Conservation (phyloP, 176 grass and related monocot genomes). For the Ensete ventricosum region DNA sequence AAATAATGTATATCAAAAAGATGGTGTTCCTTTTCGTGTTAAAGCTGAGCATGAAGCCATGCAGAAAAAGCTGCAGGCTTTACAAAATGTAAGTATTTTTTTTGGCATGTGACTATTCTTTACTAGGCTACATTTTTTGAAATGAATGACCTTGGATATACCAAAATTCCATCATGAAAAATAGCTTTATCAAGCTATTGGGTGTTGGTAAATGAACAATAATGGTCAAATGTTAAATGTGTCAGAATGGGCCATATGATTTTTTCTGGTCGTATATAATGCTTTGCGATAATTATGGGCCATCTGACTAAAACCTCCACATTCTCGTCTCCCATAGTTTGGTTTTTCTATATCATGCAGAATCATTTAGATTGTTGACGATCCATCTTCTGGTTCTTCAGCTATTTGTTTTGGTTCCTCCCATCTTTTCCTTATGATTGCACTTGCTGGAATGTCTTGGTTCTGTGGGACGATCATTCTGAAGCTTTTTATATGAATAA, state of each 20-base stretch:
- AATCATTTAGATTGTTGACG: neutral
- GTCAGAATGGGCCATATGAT: neutral
- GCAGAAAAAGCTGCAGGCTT: slow-evolving; percentile 51
- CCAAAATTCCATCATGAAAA: too few relatives aligned
- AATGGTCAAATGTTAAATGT: neutral
- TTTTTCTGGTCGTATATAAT: neutral
- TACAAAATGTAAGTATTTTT: slow-evolving; percentile 42
- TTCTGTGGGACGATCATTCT: too few relatives aligned
- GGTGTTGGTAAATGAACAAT: neutral
- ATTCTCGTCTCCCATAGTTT: neutral
- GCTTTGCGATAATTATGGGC: neutral
- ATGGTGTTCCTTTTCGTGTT: slow-evolving; percentile 68
- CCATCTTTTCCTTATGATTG: neutral
- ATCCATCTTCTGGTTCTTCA: neutral
- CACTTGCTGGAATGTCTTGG: neutral
- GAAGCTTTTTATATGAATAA: neutral
- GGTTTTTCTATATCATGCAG: neutral
- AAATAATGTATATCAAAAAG: slow-evolving; percentile 85
- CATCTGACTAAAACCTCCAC: neutral
- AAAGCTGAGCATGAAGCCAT: slow-evolving; percentile 95
- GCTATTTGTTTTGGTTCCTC: neutral
- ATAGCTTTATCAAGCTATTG: neutral
- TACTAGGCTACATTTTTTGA: neutral
- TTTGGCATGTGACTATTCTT: neutral
- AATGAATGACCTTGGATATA: neutral